These are phyloP conservation scores for Wakefieldia striispora DNA, from an alignment of 768 basidiomycete species.

Conservation along the genomic window DNA sequence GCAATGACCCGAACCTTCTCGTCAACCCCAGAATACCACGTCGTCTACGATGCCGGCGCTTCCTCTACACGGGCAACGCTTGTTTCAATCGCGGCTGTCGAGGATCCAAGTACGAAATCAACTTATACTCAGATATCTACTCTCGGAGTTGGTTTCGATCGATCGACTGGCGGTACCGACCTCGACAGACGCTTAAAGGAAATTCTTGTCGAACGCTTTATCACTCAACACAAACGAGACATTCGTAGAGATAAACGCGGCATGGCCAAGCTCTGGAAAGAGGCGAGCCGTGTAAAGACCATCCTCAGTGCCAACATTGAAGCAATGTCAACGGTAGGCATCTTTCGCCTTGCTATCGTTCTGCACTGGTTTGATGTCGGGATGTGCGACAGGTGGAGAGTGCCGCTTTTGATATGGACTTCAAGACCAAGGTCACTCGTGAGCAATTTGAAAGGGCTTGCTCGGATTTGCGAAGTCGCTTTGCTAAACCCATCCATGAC, in stretches of 20 bases:
- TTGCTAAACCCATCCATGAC: constrained; percentile 70
- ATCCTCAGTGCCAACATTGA: constrained; percentile 93
- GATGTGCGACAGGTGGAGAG: constrained; percentile 70
- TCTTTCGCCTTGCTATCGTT: not conserved
- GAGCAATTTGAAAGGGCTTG: constrained; percentile 76
- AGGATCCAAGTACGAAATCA: constrained; percentile 47
- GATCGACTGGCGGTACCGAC: constrained; percentile 74
- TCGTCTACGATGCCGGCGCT: constrained; percentile 95
- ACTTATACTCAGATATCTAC: constrained; percentile 71
- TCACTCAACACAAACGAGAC: constrained; percentile 64
- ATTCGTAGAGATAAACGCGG: constrained; percentile 74
- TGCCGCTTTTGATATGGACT: constrained; percentile 87
- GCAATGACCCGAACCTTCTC: constrained; percentile 92
- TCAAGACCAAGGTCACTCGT: constrained; percentile 73
- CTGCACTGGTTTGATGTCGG: not conserved
- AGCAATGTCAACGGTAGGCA: constrained; percentile 63
- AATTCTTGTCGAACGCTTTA: constrained; percentile 73
- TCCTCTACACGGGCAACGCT: constrained; percentile 77
- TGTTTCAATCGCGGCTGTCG: constrained; percentile 56
- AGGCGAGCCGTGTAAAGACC: constrained; percentile 86
- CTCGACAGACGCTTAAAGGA: constrained; percentile 83
- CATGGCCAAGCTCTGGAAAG: constrained; percentile 93
- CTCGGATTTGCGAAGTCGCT: constrained; percentile 59
- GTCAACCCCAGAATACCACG: constrained; percentile 71
- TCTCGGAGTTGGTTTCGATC: constrained; percentile 80